phyloP scores from a whole-genome alignment of 257 asterid species.

The Perilla frutescens region DNA sequence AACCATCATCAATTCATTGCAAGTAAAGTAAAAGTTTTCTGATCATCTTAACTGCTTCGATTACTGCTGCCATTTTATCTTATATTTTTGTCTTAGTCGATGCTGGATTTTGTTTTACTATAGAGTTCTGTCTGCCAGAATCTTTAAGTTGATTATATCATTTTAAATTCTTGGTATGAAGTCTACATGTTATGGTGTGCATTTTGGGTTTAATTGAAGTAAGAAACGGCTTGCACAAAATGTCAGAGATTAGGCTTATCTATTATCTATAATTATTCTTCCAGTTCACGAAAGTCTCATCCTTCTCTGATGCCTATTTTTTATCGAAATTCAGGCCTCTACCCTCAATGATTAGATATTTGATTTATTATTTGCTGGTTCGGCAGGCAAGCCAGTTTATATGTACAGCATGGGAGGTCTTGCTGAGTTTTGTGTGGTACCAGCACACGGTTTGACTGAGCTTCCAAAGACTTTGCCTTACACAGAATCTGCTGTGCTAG shows the following conservation, averaged over 20 bases:
- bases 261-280: constrained; percentile 3
- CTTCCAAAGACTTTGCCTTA: constrained; percentile 88
- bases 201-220: background rate
- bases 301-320: constrained; percentile 15
- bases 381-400: constrained; percentile 91
- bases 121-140: background rate
- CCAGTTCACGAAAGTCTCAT: constrained; percentile 1
- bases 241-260: background rate
- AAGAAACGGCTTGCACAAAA: background rate
- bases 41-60: background rate
- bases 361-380: constrained; percentile 32
- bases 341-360: constrained; percentile 32
- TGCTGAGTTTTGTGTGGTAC: constrained; percentile 96
- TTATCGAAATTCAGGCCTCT: constrained; percentile 20
- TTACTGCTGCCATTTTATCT: constrained; percentile 13
- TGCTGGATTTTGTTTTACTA: constrained; percentile 9
- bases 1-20: background rate
- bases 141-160: background rate
- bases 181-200: background rate
- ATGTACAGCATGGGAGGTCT: constrained; percentile 99
- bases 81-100: background rate
- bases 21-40: background rate
- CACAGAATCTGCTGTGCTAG: constrained; percentile 90
- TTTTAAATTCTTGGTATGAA: background rate
- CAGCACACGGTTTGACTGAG: constrained; percentile 80